Evolutionary conservation across 139 green algal species (phyloP).

Genomic region (Coccomyxa sp.): DNA sequence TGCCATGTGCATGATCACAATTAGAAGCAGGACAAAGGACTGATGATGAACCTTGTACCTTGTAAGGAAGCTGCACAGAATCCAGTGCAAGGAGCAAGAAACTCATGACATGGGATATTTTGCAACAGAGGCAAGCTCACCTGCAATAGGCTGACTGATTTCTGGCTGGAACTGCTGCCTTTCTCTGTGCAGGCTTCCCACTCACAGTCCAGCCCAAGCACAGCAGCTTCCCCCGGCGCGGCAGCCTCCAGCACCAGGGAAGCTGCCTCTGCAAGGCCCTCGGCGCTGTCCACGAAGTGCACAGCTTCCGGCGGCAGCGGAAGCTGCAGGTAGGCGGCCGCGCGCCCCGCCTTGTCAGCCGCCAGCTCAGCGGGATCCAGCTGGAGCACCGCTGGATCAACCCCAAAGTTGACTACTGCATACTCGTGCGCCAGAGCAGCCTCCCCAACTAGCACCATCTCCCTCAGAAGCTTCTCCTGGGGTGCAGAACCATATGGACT

Average conservation of each 20-base stretch:
- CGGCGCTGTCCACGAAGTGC: conserved; percentile 15
- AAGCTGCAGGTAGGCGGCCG: conserved; percentile 42
- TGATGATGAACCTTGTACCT: too few species aligned
- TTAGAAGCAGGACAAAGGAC: too few species aligned
- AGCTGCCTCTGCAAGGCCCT: conserved; percentile 12
- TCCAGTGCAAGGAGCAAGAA: too few species aligned
- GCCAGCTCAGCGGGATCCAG: conserved; percentile 33
- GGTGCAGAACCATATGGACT: too few species aligned
- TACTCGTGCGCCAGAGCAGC: conserved; percentile 32
- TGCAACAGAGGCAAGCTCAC: not conserved
- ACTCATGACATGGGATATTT: too few species aligned
- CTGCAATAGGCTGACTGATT: conserved; percentile 35
- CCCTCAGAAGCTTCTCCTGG: conserved; percentile 22
- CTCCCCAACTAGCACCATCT: conserved; percentile 46
- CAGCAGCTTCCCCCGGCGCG: conserved; percentile 12
- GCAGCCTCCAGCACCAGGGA: not conserved
- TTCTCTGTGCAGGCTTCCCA: conserved; percentile 43
- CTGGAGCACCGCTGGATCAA: conserved; percentile 19
- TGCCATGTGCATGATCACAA: too few species aligned
- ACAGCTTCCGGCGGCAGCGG: conserved; percentile 21
- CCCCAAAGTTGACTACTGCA: conserved; percentile 22
- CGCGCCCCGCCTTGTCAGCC: conserved; percentile 23
- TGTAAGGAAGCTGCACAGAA: too few species aligned
- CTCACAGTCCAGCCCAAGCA: conserved; percentile 69
- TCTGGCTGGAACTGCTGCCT: not conserved